Evolutionary conservation across 306 rosid species (phyloP).

Genomic region (Castanea mollissima): DNA sequence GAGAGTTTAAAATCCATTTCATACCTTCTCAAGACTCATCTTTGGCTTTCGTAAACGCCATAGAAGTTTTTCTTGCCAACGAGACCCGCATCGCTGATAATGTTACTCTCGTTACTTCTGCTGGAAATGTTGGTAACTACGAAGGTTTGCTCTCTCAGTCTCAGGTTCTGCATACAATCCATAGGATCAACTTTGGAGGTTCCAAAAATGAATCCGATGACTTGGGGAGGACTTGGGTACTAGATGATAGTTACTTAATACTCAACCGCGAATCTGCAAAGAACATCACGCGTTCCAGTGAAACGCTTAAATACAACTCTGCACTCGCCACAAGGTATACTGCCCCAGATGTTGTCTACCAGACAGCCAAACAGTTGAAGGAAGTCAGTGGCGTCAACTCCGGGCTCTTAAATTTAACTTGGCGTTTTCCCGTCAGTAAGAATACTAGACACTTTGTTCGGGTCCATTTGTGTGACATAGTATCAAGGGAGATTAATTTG

Average conservation of each 20-base stretch:
- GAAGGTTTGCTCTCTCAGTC: neutral
- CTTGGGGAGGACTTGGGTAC: constrained; percentile 20
- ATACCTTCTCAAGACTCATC: constrained; percentile 12
- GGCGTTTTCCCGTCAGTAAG: no score
- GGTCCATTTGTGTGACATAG: no score
- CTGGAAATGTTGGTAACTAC: neutral
- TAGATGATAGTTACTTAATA: no score
- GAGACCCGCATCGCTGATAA: neutral
- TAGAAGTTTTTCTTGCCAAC: constrained; percentile 42
- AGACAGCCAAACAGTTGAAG: no score
- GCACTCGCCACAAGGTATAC: no score
- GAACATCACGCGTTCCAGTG: rapidly evolving
- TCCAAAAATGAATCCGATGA: neutral
- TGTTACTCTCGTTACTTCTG: neutral
- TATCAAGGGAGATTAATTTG: rapidly evolving
- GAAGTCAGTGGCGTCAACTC: rapidly evolving
- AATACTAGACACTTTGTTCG: no score
- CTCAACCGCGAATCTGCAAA: no score
- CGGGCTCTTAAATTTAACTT: no score
- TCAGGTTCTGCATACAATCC: constrained; percentile 6
- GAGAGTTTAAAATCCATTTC: constrained; percentile 22
- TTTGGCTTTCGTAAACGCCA: constrained; percentile 48
- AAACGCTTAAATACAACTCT: no score
- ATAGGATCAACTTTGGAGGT: constrained; percentile 45
- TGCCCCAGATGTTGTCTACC: no score